A percentile compares a stretch with the other conserved stretches of the same genome.
Conservation (phyloP, 2,329 filamentous ascomycete genomes). For the Cercospora citrullina region DNA sequence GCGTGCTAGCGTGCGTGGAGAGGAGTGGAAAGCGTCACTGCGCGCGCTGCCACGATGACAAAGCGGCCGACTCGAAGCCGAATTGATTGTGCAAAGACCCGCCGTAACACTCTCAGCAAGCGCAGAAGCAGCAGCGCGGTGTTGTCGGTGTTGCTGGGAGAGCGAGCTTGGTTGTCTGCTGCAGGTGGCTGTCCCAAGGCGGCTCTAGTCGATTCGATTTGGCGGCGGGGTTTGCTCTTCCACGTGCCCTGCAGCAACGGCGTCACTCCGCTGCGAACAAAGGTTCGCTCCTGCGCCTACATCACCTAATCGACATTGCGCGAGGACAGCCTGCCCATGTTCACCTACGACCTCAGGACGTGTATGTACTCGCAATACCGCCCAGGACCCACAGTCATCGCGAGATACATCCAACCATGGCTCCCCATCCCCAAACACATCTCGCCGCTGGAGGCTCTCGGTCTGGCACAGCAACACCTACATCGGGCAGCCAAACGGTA, state of each 20-base stretch:
- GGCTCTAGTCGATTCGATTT: not conserved
- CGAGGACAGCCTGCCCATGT: not conserved
- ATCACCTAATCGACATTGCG: not conserved
- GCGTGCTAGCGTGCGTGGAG: not conserved
- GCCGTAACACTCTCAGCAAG: not conserved
- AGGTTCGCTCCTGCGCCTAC: not conserved
- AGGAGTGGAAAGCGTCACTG: slow-evolving; percentile 6
- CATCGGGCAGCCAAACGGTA: slow-evolving; percentile 38
- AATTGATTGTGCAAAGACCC: not conserved
- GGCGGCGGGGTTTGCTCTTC: slow-evolving; percentile 1
- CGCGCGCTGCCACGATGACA: not conserved
- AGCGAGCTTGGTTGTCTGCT: slow-evolving; percentile 5
- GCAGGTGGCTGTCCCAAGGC: not conserved
- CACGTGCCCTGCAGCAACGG: slow-evolving; percentile 7
- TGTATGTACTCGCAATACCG: not conserved
- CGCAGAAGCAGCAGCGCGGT: not conserved
- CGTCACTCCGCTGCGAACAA: slow-evolving; percentile 1
- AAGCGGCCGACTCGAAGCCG: not conserved
- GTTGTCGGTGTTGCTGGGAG: slow-evolving; percentile 1
- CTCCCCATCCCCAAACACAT: slow-evolving; percentile 13
- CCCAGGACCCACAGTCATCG: not conserved
- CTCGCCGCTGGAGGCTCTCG: slow-evolving; percentile 18
- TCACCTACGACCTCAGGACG: not conserved
- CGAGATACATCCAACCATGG: slow-evolving; percentile 1
- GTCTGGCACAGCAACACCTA: slow-evolving; percentile 31